These are phyloP conservation scores for Aspergillus coremiiformis DNA, from an alignment of 495 filamentous ascomycete species.

Conservation along the genomic window DNA sequence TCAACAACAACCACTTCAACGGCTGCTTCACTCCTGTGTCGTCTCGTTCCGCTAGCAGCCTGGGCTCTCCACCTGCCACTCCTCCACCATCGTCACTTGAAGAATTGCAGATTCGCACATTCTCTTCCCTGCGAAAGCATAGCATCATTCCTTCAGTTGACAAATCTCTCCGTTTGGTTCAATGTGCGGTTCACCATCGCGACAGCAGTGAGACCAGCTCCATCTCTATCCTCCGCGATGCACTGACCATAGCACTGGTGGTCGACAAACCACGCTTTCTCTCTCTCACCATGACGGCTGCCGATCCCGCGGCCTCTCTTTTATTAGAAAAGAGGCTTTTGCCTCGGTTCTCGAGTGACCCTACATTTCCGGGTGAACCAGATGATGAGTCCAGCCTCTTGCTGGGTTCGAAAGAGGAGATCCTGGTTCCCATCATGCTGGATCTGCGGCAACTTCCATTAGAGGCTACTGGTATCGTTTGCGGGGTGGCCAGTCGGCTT, in stretches of 20 bases:
- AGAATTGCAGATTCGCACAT: constrained; percentile 78
- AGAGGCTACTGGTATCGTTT: constrained; percentile 90
- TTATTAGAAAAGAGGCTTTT: constrained; percentile 72
- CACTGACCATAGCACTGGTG: constrained; percentile 43
- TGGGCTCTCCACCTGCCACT: constrained; percentile 51
- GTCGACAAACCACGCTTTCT: constrained; percentile 71
- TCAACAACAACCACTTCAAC: constrained; percentile 39
- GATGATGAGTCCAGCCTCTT: constrained; percentile 47
- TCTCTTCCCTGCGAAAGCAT: constrained; percentile 63
- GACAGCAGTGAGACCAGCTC: constrained; percentile 39
- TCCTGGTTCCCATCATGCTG: constrained; percentile 81
- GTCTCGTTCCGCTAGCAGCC: constrained; percentile 19
- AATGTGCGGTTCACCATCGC: constrained; percentile 68
- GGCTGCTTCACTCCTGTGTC: constrained; percentile 24
- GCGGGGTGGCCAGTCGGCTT: constrained; percentile 76
- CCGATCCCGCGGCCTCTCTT: constrained; percentile 71
- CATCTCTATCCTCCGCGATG: constrained; percentile 40
- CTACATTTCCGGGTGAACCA: constrained; percentile 43
- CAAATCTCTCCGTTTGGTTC: constrained; percentile 60
- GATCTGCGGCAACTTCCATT: constrained; percentile 74
- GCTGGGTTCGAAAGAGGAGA: constrained; percentile 71
- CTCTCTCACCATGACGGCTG: constrained; percentile 74
- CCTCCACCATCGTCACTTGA: constrained; percentile 68
- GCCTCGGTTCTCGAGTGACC: constrained; percentile 36
- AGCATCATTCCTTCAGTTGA: constrained; percentile 68